A percentile compares a stretch with the other conserved stretches of the same genome.
These are phyloP conservation scores for Pseudozyma pruni DNA, from an alignment of 1,284 basidiomycete species.

Conservation along the genomic window DNA sequence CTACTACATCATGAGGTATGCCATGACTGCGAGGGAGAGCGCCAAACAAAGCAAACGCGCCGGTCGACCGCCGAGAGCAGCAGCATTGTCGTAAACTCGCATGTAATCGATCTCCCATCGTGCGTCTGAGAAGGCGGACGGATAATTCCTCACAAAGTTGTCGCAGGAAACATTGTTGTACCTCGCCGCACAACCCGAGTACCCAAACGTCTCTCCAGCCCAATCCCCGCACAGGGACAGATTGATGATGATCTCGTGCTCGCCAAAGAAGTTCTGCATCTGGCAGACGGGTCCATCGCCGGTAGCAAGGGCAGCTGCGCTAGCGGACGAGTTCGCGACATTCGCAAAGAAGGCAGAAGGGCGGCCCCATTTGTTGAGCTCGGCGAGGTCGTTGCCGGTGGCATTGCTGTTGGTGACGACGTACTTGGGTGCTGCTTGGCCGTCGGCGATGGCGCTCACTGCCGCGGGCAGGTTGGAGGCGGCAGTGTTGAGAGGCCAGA, in stretches of 20 bases:
- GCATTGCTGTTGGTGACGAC: constrained; percentile 45
- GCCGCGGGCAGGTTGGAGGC: constrained; percentile 27
- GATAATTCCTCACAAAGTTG: constrained; percentile 50
- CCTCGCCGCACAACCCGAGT: constrained; percentile 21
- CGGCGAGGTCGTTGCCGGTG: constrained; percentile 29
- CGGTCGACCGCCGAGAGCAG: constrained; percentile 2
- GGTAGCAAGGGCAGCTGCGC: constrained; percentile 1
- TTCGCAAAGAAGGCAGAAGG: constrained; percentile 56
- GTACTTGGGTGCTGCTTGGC: constrained; percentile 33
- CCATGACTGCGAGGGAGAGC: constrained; percentile 2
- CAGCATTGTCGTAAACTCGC: constrained; percentile 45
- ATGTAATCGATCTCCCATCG: constrained; percentile 61
- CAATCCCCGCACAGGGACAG: constrained; percentile 42
- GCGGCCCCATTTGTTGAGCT: constrained; percentile 44
- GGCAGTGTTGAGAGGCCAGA: constrained; percentile 43
- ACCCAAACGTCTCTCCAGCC: constrained; percentile 44
- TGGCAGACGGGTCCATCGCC: constrained; percentile 34
- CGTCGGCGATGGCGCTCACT: constrained; percentile 34
- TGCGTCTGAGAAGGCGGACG: constrained; percentile 44
- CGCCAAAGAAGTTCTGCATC: constrained; percentile 44
- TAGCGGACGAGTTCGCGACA: constrained; percentile 27
- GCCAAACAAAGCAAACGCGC: constrained; percentile 1
- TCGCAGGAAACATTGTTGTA: constrained; percentile 43
- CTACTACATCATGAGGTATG: not conserved
- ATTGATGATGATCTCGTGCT: constrained; percentile 60